Evolutionary conservation across 352 stramenopile genomes (phyloP).

Genomic region (Pythium oligandrum): DNA sequence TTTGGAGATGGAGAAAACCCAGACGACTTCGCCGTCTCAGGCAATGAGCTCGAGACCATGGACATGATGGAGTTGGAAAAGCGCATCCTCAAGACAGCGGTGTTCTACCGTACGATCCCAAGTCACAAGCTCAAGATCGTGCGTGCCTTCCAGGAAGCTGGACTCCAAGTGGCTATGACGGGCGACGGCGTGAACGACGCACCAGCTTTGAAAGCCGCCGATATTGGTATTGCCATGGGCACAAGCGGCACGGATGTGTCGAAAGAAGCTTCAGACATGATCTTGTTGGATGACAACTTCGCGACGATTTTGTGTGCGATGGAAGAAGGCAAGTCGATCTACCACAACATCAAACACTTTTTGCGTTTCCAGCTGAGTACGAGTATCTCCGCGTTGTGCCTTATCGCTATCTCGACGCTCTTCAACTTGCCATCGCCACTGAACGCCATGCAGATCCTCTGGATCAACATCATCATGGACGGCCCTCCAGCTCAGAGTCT

Average conservation of each 20-base stretch:
- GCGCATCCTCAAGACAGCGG: constrained; percentile 85
- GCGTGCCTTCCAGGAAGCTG: constrained; percentile 83
- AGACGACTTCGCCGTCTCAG: constrained; percentile 69
- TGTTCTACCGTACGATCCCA: constrained; percentile 95
- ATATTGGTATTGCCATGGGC: constrained; percentile 98
- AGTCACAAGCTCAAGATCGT: constrained; percentile 97
- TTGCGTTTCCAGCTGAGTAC: constrained; percentile 96
- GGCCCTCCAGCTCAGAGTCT: constrained; percentile 78
- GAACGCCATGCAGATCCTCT: constrained; percentile 96
- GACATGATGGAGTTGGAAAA: constrained; percentile 73
- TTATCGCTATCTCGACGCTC: constrained; percentile 64
- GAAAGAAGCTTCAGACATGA: constrained; percentile 97
- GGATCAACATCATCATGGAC: constrained; percentile 99
- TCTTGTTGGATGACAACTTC: constrained; percentile 98
- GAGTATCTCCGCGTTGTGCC: constrained; percentile 91
- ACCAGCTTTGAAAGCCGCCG: constrained; percentile 93
- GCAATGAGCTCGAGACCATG: constrained; percentile 89
- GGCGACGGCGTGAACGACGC: constrained; percentile 99
- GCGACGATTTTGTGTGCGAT: constrained; percentile 94
- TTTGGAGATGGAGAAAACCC: constrained; percentile 29
- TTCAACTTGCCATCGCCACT: constrained; percentile 76
- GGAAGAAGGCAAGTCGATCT: constrained; percentile 94
- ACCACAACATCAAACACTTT: constrained; percentile 97
- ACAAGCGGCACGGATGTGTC: constrained; percentile 97
- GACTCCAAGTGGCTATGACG: constrained; percentile 95